Evolutionary conservation across 2,329 filamentous ascomycete species (phyloP), one percentile per base, ranked within the genome.

Genomic region (Alternaria incomplexa): DNA sequence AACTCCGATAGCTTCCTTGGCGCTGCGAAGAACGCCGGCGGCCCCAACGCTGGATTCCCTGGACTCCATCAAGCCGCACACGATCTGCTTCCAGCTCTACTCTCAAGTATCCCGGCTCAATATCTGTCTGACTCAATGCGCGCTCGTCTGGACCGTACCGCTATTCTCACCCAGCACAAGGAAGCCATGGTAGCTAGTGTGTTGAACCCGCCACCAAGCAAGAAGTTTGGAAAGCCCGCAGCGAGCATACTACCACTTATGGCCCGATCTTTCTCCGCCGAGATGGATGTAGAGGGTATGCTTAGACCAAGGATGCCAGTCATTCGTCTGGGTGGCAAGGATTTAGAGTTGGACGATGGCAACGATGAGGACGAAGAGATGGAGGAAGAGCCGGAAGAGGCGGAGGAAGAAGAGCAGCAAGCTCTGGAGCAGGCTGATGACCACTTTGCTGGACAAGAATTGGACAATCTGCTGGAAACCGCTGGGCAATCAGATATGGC

Each of bases 231-330:
- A 11, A 83, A 81, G 43, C 86, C 88, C 55, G 87, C 89, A 63
- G 85, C 91, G 26, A 96, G 90, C 77, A 90, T 97, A 51, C 80
- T 97, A 51, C 94, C 95, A 0, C 91, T 97, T 71, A 82, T 97
- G 25, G 87, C 89, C 8, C 86, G 89, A 58, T 85, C 87, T 54
- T 92, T 89, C 71, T 84, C 89, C 0, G 78, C 85, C 11, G 87
- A 90, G 53, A 83, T 87, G 60, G 86, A 86, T 15, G 87, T 96
- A 2, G 94, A 97, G 79, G 86, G 91, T 10, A 78, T 97, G 59
- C 83, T 93, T 22, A 71, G 83, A 62, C 84, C 84, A 6, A 74
- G 84, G 17, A 80, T 85, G 79, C 83, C 84, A 0, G 77, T 80
- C 1, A 79, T 84, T 22, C 75, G 73, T 17, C 61, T 73, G 25